Evolutionary conservation across 83 land plant species (phyloP), one percentile per base, ranked within the genome.

Genomic region (Picea mariana): DNA sequence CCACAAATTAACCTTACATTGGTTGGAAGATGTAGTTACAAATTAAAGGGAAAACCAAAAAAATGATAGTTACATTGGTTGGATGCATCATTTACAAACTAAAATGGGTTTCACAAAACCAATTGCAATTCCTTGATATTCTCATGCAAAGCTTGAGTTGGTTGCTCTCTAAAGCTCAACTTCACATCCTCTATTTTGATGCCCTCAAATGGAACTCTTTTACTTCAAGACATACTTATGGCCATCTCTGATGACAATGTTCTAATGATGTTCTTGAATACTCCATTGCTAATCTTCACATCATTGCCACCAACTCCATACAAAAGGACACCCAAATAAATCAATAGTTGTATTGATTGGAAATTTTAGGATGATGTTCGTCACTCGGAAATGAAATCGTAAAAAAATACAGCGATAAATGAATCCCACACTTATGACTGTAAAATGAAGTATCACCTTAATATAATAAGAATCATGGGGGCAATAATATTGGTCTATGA

Each of bases 401-500:
- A 31, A 31, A 31, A 31, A 31, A 31, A 0, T 31, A 31, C 31
- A 62, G 1, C 0, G 21, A 62, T 5, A 21, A 17, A 18, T 62
- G n/a, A 15, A 62, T 16, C 44, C 6, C 2, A 4, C 15, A 16
- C 21, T 3, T 7, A 21, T 23, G 3, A 9, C 67, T 64, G 0
- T 6, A 2, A 11, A 3, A 40, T 31, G 5, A 15, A 18, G 38
- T 31, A 17, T 6, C 18, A 34, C 7, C 75, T 24, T 65, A n/a
- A 0, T 24, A 65, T 4, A 1, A 52, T 12, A n/a, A 24, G 67
- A 65, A n/a, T 7, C 26, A 65, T n/a, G 47, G 13, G 84, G 85
- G 81, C 91, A 89, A 82, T 89, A 89, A 66, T 85, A 79, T 63
- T 31, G 1, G 31, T 31, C 31, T 31, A 31, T 31, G 31, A 31